Evolutionary conservation across 345 rosid genomes (phyloP).

Genomic region (Gossypium bickii): DNA sequence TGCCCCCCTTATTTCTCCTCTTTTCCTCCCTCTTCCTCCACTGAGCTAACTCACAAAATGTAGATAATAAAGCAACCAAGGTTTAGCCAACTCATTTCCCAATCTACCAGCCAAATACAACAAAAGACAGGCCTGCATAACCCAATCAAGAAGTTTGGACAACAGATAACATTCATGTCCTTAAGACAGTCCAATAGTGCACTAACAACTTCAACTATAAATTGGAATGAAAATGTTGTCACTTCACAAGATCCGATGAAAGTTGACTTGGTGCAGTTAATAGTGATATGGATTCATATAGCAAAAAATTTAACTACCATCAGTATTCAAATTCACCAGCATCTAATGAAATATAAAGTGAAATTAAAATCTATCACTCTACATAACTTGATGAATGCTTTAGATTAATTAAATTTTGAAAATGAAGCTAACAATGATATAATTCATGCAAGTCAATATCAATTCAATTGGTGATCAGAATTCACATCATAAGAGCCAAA

Average conservation of each 20-base stretch:
- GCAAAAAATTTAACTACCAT: background rate
- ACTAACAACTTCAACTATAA: background rate
- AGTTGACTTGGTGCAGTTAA: background rate
- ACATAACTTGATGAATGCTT: background rate
- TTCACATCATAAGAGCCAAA: background rate
- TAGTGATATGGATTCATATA: background rate
- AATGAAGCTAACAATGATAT: constrained; percentile 1
- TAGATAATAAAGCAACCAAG: background rate
- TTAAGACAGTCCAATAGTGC: background rate
- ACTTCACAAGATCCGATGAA: background rate
- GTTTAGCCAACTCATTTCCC: background rate
- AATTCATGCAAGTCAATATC: background rate
- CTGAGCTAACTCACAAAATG: background rate
- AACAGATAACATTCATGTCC: background rate
- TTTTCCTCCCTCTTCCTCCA: background rate
- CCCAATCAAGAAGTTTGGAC: no score
- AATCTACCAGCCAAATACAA: background rate
- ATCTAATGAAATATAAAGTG: constrained; percentile 1
- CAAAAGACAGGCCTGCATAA: no score
- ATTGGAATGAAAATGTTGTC: constrained; percentile 3
- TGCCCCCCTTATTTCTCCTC: no score
- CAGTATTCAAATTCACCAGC: background rate
- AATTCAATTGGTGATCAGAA: background rate
- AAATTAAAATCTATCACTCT: background rate
- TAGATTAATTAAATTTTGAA: background rate